phyloP scores from a whole-genome alignment of 2,329 filamentous ascomycete genomes.

The Purpureocillium takamizusanense region DNA sequence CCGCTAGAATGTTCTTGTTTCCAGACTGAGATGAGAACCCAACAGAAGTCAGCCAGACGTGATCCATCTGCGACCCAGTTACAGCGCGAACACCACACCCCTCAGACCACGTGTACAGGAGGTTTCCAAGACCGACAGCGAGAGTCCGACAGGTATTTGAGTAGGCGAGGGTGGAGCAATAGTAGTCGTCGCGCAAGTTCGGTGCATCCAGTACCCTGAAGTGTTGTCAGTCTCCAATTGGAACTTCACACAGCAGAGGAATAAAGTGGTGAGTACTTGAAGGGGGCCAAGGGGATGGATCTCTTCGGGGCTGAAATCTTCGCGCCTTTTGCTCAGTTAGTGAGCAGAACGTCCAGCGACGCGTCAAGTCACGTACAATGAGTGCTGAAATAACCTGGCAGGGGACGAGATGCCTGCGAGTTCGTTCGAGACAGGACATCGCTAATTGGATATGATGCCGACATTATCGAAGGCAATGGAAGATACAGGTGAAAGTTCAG shows the following conservation, averaged over 20 bases:
- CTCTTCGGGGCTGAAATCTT: conserved; percentile 13
- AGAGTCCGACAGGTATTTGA: conserved; percentile 65
- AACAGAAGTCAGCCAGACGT: conserved; percentile 66
- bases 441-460: too few relatives aligned
- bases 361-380: too few relatives aligned
- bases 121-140: conserved; percentile 71
- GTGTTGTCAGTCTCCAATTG: not conserved
- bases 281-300: conserved; percentile 61
- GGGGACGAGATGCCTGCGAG: too few relatives aligned
- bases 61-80: conserved; percentile 17
- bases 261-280: too few relatives aligned
- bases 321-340: conserved; percentile 13
- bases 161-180: conserved; percentile 86
- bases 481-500: conserved; percentile 40
- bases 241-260: too few relatives aligned
- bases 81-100: conserved; percentile 49
- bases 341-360: not conserved
- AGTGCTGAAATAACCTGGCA: too few relatives aligned
- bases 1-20: conserved; percentile 70
- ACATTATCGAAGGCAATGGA: conserved; percentile 3
- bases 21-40: conserved; percentile 79
- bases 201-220: conserved; percentile 76
- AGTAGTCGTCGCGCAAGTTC: conserved; percentile 86
- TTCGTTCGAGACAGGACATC: too few relatives aligned
- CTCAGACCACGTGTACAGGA: conserved; percentile 88